Evolutionary conservation across 176 grass and related monocot genomes (phyloP).

Genomic region (Avena atlantica): DNA sequence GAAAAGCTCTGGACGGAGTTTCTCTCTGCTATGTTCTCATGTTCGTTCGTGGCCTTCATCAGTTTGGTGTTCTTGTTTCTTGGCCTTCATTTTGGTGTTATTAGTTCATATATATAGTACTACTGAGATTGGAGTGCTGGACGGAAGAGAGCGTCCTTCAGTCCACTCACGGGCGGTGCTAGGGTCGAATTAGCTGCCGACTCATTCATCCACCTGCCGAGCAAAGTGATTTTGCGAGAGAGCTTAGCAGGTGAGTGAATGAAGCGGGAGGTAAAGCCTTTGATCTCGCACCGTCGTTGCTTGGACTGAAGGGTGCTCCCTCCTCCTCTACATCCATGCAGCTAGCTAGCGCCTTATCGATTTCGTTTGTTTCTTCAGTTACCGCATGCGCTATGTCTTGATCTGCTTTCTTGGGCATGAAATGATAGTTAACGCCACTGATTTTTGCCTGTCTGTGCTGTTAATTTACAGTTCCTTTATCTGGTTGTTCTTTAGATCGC

Average conservation of each 20-base stretch:
- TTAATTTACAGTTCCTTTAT: conserved; percentile 30
- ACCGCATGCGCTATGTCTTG: not conserved
- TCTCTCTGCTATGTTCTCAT: not conserved
- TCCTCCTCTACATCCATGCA: conserved; percentile 47
- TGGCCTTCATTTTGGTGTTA: not conserved
- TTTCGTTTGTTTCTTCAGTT: conserved; percentile 9
- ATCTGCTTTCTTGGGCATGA: conserved; percentile 45
- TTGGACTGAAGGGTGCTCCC: conserved; percentile 99
- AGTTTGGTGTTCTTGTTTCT: conserved; percentile 9
- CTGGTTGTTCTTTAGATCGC: not conserved
- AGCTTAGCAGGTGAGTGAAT: conserved; percentile 93
- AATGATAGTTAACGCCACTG: conserved; percentile 3
- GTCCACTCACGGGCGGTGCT: conserved; percentile 75
- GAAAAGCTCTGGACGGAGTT: not conserved
- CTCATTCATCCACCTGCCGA: conserved; percentile 92
- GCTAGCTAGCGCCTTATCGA: not conserved
- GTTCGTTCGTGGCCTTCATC: not conserved
- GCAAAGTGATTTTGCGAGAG: conserved; percentile 32
- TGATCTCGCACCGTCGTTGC: conserved; percentile 68
- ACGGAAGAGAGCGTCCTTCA: conserved; percentile 94
- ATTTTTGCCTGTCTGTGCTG: not conserved
- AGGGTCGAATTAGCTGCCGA: conserved; percentile 91
- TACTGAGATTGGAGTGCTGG: conserved; percentile 11
- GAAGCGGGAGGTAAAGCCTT: conserved; percentile 87
- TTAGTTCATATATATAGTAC: too few relatives aligned